Conservation (phyloP, 768 basidiomycete genomes). For the Termitomyces bulborhizus region DNA sequence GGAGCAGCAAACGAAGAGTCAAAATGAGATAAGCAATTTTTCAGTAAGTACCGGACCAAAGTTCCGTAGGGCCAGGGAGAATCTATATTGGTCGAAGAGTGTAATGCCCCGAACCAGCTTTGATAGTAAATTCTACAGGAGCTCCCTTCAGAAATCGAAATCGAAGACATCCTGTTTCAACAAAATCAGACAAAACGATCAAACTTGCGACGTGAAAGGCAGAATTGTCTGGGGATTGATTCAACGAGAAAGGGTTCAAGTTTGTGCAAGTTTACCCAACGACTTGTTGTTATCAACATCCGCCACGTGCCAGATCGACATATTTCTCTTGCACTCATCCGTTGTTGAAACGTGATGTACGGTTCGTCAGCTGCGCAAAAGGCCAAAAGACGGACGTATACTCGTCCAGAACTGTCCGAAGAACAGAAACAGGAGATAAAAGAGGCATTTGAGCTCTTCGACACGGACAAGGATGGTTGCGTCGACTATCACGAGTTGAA, state of each 20-base stretch:
- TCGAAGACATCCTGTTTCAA: too few relatives aligned
- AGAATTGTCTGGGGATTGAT: too few relatives aligned
- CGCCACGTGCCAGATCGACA: background rate
- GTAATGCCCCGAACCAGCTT: background rate
- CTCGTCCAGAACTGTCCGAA: conserved; percentile 79
- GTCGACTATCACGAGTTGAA: conserved; percentile 99
- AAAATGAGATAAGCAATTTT: too few relatives aligned
- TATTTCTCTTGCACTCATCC: conserved; percentile 1
- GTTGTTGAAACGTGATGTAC: conserved; percentile 37
- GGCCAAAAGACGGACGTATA: conserved; percentile 63
- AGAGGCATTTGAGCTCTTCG: conserved; percentile 98
- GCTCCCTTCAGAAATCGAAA: too few relatives aligned
- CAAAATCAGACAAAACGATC: too few relatives aligned
- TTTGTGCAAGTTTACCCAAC: conserved; percentile 3
- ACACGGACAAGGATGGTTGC: conserved; percentile 95
- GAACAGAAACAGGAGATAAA: conserved; percentile 95
- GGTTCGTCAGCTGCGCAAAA: conserved; percentile 65
- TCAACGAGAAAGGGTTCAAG: background rate
- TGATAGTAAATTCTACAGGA: too few relatives aligned
- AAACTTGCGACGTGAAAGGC: too few relatives aligned
- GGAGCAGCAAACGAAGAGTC: too few relatives aligned
- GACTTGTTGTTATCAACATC: background rate
- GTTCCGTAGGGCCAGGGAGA: background rate
- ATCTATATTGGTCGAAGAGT: background rate
- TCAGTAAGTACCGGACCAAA: too few relatives aligned